Percentiles rank a stretch among this genome's conserved stretches.
Conservation (phyloP, 2,329 filamentous ascomycete genomes). For the Xylariaceae sp. region DNA sequence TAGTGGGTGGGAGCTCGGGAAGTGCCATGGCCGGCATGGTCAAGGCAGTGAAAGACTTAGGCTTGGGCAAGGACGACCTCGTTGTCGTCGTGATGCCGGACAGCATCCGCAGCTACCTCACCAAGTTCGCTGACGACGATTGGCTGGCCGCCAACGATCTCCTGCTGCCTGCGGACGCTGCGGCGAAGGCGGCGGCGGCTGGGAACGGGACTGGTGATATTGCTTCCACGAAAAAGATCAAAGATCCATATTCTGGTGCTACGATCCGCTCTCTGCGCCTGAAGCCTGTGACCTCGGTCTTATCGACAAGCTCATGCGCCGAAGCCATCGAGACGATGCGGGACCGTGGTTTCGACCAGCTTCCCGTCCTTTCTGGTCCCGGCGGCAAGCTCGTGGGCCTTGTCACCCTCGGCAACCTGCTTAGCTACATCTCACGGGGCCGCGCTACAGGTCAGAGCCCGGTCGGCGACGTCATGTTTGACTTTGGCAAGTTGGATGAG, state of each 20-base stretch:
- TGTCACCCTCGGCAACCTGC: slow-evolving; percentile 91
- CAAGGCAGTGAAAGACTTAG: slow-evolving; percentile 75
- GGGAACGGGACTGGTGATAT: slow-evolving; percentile 36
- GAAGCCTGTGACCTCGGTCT: slow-evolving; percentile 90
- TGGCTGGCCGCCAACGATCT: slow-evolving; percentile 98
- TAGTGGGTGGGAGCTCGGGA: slow-evolving; percentile 92
- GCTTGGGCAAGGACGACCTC: slow-evolving; percentile 81
- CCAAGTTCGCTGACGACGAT: slow-evolving; percentile 98
- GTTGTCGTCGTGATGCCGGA: slow-evolving; percentile 93
- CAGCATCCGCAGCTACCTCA: slow-evolving; percentile 95
- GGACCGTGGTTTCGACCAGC: slow-evolving; percentile 96
- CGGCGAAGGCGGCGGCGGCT: slow-evolving; percentile 51
- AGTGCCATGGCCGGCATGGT: slow-evolving; percentile 86
- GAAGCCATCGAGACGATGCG: slow-evolving; percentile 98
- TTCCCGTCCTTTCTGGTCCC: slow-evolving; percentile 79
- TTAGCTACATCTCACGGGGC: slow-evolving; percentile 86
- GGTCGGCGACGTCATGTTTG: slow-evolving; percentile 93
- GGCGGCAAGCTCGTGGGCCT: slow-evolving; percentile 82
- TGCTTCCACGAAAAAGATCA: slow-evolving; percentile 40
- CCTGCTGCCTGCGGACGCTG: slow-evolving; percentile 61
- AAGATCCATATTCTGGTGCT: slow-evolving; percentile 76
- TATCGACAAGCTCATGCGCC: slow-evolving; percentile 72
- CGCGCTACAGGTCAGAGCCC: slow-evolving; percentile 75
- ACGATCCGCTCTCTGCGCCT: slow-evolving; percentile 84
- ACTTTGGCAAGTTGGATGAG: slow-evolving; percentile 86